Base-by-base conservation (phyloP, 805 yeast genomes). In the Komagataella ulmi region DNA sequence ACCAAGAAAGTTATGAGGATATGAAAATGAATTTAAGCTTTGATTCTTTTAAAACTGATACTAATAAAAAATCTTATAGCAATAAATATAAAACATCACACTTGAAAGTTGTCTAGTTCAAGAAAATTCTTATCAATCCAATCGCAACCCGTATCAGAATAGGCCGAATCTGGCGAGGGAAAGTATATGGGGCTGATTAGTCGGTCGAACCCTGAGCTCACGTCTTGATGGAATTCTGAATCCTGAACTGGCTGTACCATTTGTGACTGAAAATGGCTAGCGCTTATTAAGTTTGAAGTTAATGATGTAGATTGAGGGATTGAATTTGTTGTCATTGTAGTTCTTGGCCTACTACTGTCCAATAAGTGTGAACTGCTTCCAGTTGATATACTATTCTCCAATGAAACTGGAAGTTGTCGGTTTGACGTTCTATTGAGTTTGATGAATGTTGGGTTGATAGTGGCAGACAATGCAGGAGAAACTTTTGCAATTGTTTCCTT, bases 141-240 rank as follows among this genome's bases (percentile, higher is more conserved):
- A 55, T 76, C 78, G 65, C 81, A 76, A 0, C 81, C 81, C 2
- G 80, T 75, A 47, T 76, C 80, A 5, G 74, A 62, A n/a, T 54
- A 18, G 46, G 23, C 19, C 6, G 40, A 30, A 30, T 30, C 40
- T 30, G 40, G 40, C 5, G 40, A 30, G 4, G 52, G 17, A 64
- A 64, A 7, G 58, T 54, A 19, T 46, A 51, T n/a, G 51, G 54
- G 7, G 49, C 18, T 17, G 14, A 30, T 30, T 30, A 30, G 14
- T 8, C 40, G 40, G 23, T 44, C 46, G n/a, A 44, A 44, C 10
- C 4, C 23, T 17, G 19, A 17, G 46, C 6, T 19, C 5, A 18
- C 3, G 4, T n/a, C 46, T 19, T 44, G 46, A 17, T 44, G 23
- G 12, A 44, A 44, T 19, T 14, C 46, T 18, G 23, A 8, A n/a